Conservation (phyloP, 768 basidiomycete genomes). For the Kwoniella heveanensis region DNA sequence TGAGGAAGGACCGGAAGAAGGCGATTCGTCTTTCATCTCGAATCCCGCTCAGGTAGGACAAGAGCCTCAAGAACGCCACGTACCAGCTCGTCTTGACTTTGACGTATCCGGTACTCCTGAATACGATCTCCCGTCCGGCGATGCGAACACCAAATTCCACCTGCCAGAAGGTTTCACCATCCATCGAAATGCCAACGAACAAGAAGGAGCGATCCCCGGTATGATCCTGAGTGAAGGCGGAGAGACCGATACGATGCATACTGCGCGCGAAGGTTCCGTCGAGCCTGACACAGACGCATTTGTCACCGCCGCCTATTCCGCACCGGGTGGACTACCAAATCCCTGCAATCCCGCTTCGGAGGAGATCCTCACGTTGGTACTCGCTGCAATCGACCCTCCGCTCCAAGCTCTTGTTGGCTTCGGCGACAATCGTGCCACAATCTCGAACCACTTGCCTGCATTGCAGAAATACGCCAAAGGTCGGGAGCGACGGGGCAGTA, state of each 20-base stretch:
- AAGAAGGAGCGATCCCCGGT: constrained; percentile 12
- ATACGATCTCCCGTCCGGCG: constrained; percentile 30
- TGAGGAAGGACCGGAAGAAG: constrained; percentile 40
- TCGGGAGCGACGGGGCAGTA: constrained; percentile 34
- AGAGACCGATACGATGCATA: constrained; percentile 31
- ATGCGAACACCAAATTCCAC: constrained; percentile 31
- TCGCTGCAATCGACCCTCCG: constrained; percentile 64
- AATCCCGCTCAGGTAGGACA: background rate
- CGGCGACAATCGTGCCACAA: constrained; percentile 47
- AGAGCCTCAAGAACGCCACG: constrained; percentile 2
- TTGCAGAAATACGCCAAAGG: constrained; percentile 72
- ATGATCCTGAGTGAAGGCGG: constrained; percentile 30
- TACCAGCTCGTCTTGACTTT: constrained; percentile 18
- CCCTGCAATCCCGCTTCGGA: constrained; percentile 85
- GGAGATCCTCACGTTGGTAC: constrained; percentile 63
- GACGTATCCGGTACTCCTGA: constrained; percentile 14
- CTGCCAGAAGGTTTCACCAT: constrained; percentile 56
- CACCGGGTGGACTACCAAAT: constrained; percentile 63
- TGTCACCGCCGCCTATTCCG: constrained; percentile 20
- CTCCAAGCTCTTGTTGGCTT: constrained; percentile 53
- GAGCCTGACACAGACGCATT: constrained; percentile 24
- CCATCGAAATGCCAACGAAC: constrained; percentile 26
- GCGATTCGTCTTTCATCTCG: constrained; percentile 12
- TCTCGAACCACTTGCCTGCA: constrained; percentile 64
- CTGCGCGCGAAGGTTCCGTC: constrained; percentile 19